phyloP scores from a whole-genome alignment of 176 grass and related monocot species.

The Coix lacrymajobi region DNA sequence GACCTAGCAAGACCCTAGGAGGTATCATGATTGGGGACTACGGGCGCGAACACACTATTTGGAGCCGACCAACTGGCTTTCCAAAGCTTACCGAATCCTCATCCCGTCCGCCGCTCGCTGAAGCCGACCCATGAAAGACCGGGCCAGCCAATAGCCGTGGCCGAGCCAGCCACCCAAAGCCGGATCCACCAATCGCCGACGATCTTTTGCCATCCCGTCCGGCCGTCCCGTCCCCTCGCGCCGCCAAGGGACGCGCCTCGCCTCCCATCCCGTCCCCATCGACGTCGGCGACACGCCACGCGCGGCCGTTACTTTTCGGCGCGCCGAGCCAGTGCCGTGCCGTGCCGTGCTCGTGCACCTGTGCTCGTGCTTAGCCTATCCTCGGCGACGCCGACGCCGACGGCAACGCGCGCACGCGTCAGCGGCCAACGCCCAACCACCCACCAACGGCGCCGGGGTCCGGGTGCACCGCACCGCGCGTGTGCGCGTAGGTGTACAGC shows the following conservation, averaged over 20 bases:
- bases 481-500: not conserved
- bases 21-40: not conserved
- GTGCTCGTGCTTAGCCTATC: not conserved
- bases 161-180: not conserved
- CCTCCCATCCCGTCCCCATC: not conserved
- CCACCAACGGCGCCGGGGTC: not conserved
- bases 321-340: not conserved
- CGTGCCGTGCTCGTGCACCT: not conserved
- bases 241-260: slow-evolving; percentile 9
- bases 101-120: not conserved
- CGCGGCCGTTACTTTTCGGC: not conserved
- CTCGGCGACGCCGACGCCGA: not conserved
- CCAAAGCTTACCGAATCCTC: not conserved
- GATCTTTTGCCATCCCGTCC: not conserved
- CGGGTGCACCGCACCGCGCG: not conserved
- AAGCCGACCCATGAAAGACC: not conserved
- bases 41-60: not conserved
- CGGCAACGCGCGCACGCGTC: not conserved
- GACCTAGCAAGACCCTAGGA: not conserved
- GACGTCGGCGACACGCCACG: too few species aligned
- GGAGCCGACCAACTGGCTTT: not conserved
- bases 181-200: not conserved
- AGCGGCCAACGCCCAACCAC: not conserved
- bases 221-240: not conserved
- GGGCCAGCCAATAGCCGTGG: too few species aligned